Conservation (phyloP, 768 basidiomycete genomes). For the Amanita pseudoporphyria region DNA sequence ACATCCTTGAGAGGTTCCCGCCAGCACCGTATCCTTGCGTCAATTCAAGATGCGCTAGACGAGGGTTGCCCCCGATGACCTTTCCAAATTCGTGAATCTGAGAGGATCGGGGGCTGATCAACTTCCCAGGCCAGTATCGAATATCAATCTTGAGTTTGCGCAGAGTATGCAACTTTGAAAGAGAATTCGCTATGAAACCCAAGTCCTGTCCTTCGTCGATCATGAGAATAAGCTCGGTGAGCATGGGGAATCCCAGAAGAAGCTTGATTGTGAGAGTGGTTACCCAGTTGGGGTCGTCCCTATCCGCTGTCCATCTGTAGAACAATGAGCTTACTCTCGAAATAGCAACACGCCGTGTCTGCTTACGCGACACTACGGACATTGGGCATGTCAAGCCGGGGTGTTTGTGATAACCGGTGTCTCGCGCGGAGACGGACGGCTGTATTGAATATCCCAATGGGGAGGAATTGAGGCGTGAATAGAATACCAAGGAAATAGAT, state of each 20-base stretch:
- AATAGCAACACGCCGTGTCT: background rate
- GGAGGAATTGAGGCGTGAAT: background rate
- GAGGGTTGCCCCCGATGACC: constrained; percentile 1
- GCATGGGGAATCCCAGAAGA: background rate
- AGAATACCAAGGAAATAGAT: background rate
- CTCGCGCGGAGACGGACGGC: background rate
- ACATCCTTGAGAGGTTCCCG: background rate
- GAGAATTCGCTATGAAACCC: background rate
- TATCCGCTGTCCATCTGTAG: background rate
- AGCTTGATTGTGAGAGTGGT: background rate
- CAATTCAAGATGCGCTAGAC: background rate
- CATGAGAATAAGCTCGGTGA: background rate
- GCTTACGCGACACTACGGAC: constrained; percentile 1
- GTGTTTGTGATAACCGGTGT: background rate
- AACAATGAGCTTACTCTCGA: background rate
- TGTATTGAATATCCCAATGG: background rate
- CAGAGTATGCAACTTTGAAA: background rate
- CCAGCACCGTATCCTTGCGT: background rate
- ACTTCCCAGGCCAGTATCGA: background rate
- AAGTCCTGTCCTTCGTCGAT: background rate
- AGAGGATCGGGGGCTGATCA: background rate
- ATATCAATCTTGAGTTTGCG: background rate
- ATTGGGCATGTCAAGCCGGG: background rate
- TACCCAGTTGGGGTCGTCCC: background rate
- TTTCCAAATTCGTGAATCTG: background rate